phyloP scores from a whole-genome alignment of 352 stramenopile genomes.

The Globisporangium echinulatum region DNA sequence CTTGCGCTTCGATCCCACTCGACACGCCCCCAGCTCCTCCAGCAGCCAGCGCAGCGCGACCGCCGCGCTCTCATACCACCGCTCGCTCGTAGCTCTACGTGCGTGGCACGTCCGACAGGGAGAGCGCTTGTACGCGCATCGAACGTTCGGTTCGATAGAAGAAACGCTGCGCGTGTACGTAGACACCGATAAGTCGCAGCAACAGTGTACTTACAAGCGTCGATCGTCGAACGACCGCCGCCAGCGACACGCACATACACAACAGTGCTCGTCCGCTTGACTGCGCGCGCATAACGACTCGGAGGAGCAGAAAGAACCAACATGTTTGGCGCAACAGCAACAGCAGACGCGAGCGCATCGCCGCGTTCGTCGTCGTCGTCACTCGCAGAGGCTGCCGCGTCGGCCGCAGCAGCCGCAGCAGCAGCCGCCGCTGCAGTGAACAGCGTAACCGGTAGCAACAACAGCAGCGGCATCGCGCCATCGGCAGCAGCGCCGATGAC shows the following conservation, averaged over 20 bases:
- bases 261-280: not conserved
- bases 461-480: not conserved
- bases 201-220: not conserved
- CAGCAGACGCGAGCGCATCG: constrained; percentile 1
- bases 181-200: no score
- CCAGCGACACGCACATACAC: not conserved
- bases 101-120: no score
- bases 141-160: not conserved
- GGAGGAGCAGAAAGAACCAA: constrained; percentile 4
- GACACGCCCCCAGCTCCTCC: no score
- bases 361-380: constrained; percentile 6
- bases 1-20: no score
- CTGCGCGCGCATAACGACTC: not conserved
- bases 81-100: no score
- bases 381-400: not conserved
- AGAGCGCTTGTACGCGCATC: no score
- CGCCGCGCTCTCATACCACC: no score
- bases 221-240: not conserved
- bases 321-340: constrained; percentile 8
- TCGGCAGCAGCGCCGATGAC: constrained; percentile 38
- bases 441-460: not conserved
- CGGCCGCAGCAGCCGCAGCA: not conserved
- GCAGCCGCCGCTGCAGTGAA: not conserved
- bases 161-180: not conserved
- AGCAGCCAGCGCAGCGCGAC: no score